Base-by-base conservation (phyloP, 2,329 filamentous ascomycete genomes). In the Sporothrix humicola region DNA sequence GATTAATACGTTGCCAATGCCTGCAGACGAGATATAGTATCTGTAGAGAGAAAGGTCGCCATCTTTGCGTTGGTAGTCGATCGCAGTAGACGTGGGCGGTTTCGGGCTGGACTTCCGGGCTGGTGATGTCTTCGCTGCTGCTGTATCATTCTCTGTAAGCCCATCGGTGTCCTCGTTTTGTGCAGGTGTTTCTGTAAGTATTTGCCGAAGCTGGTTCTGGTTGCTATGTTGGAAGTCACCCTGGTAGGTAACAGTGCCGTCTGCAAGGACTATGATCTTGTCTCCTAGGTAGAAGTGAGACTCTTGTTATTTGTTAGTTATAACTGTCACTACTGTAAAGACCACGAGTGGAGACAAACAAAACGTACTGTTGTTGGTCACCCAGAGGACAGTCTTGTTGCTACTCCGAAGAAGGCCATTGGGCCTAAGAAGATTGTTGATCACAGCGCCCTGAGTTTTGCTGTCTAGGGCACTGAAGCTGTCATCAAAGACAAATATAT, bases 231-330 rank as follows among this genome's bases (percentile, higher is more conserved):
- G 63, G 6, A 50, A 50, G 13, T 50, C 23, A 20, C 63, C 23
- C 75, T 83, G 82, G 42, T 84, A 81, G 9, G 76, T 73, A 8
- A 86, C 80, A 0, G 75, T 77, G 1, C 79, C 79, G 63, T 80
- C 63, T 58, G 80, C 79, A 0, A 87, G 79, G 3, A 84, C 77
- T 17, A 86, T 75, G 12, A 87, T 77, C 6, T 83, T 78, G 76
- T 86, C 83, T 9, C 82, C 82, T 6, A 83, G 74, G 20, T 80
- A 77, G 13, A 86, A 82, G 69, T 82, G 79, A 5, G 69, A 59
- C 5, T 66, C 26, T 56, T 50, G 20, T 3, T 15, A 56, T 20
- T 31, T 6, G 56, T 61, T 13, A 50, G n/a, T 59, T 8, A 8
- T 15, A 52, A 52, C 31, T 37, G 5, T 37, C 31, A 37, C 31